Conservation (phyloP, 331 rosid species). For the Prunus yedoensis region DNA sequence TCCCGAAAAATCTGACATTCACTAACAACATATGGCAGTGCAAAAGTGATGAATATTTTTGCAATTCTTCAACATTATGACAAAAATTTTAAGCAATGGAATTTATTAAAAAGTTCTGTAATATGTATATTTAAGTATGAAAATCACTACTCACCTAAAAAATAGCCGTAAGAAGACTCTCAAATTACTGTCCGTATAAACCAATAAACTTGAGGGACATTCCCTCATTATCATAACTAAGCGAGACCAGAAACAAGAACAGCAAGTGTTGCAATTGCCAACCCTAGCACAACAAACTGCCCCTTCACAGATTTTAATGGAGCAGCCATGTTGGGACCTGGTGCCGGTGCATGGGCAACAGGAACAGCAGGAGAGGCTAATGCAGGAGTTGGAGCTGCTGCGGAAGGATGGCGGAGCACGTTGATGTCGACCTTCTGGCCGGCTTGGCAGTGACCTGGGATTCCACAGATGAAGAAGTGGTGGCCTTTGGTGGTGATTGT, state of each 20-base stretch:
- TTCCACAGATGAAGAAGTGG: constrained; percentile 82
- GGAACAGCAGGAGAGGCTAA: constrained; percentile 52
- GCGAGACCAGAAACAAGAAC: constrained; percentile 29
- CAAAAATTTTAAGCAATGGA: too few relatives aligned
- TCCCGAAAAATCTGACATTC: too few relatives aligned
- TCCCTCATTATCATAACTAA: background rate
- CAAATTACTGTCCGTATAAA: background rate
- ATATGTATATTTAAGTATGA: background rate
- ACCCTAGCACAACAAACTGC: constrained; percentile 28
- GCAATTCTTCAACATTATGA: background rate
- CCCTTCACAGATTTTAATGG: constrained; percentile 21
- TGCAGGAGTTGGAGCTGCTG: constrained; percentile 52
- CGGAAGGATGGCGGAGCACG: constrained; percentile 35
- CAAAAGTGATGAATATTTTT: background rate
- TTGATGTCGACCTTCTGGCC: constrained; percentile 89
- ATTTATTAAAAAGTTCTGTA: too few relatives aligned
- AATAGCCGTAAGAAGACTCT: background rate
- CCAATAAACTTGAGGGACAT: background rate
- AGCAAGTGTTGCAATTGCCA: constrained; percentile 31
- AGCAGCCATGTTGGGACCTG: constrained; percentile 45
- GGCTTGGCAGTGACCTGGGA: constrained; percentile 85
- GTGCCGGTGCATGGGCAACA: constrained; percentile 22
- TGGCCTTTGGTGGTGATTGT: constrained; percentile 58
- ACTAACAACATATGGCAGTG: too few relatives aligned
- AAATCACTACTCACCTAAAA: background rate